Conservation (phyloP, 352 stramenopile genomes). For the Globisporangium splendens region DNA sequence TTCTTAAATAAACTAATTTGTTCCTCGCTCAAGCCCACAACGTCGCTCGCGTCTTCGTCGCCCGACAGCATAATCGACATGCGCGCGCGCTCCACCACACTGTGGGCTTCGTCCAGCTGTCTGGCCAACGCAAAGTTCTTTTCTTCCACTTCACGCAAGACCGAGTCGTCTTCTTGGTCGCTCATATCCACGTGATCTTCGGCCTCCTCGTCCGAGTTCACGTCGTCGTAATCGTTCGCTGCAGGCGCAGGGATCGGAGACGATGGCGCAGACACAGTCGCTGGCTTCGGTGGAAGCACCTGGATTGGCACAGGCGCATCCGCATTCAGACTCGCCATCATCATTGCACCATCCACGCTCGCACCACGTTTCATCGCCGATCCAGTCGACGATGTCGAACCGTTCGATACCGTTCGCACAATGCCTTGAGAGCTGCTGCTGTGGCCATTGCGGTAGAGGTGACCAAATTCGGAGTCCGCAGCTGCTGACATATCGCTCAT, state of each 20-base stretch:
- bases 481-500: constrained; percentile 34
- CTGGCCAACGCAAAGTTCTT: constrained; percentile 84
- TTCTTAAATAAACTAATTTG: constrained; percentile 92
- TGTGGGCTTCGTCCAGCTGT: constrained; percentile 80
- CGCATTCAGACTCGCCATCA: constrained; percentile 16
- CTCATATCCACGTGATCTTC: constrained; percentile 74
- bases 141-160: constrained; percentile 75
- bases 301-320: constrained; percentile 19
- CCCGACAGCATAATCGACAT: constrained; percentile 86
- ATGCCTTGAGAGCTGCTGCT: constrained; percentile 19
- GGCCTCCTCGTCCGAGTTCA: constrained; percentile 77
- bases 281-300: constrained; percentile 19
- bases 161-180: constrained; percentile 46
- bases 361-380: constrained; percentile 35
- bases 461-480: constrained; percentile 17
- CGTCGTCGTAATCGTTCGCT: constrained; percentile 72
- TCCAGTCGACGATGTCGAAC: constrained; percentile 2
- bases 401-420: constrained; percentile 10
- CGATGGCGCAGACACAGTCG: constrained; percentile 29
- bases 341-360: constrained; percentile 22
- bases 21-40: constrained; percentile 64
- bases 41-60: constrained; percentile 59
- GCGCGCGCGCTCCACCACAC: constrained; percentile 76
- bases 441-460: constrained; percentile 27
- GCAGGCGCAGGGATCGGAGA: constrained; percentile 3